Conservation (phyloP, 2,329 filamentous ascomycete species). For the Diplodia corticola region DNA sequence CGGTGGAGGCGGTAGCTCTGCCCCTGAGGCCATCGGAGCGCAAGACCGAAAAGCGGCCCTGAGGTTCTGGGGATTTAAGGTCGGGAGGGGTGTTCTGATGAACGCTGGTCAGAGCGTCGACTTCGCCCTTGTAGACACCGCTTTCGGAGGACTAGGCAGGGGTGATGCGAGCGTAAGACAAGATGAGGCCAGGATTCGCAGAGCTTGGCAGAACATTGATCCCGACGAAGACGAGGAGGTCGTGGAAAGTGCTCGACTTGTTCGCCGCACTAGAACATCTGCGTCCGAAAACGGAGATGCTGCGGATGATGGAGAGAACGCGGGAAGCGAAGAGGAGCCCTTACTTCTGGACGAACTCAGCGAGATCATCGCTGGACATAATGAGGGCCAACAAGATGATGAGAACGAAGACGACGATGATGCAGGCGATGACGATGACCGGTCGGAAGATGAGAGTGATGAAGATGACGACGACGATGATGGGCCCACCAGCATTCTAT, state of each 20-base stretch:
- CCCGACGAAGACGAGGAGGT: conserved; percentile 47
- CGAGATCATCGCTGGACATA: conserved; percentile 25
- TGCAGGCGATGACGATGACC: conserved; percentile 32
- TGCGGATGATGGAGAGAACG: conserved; percentile 25
- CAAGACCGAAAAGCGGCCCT: conserved; percentile 49
- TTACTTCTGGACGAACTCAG: conserved; percentile 26
- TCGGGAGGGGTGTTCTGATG: conserved; percentile 61
- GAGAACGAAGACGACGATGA: conserved; percentile 36
- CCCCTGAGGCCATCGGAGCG: conserved; percentile 30
- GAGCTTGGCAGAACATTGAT: conserved; percentile 51
- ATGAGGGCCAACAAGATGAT: conserved; percentile 35
- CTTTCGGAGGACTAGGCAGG: conserved; percentile 61
- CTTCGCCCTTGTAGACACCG: conserved; percentile 59
- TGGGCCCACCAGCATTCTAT: conserved; percentile 40
- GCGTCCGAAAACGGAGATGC: background rate
- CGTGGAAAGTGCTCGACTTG: conserved; percentile 26
- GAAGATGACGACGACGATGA: conserved; percentile 38
- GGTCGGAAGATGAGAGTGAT: conserved; percentile 33
- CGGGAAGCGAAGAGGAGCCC: conserved; percentile 26
- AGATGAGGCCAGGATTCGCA: conserved; percentile 43
- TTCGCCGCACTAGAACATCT: background rate
- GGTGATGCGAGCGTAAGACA: conserved; percentile 41
- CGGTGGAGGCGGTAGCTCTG: conserved; percentile 24
- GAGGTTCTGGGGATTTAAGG: conserved; percentile 60
- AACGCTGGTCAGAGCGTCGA: conserved; percentile 57